phyloP scores from a whole-genome alignment of 1,284 basidiomycete genomes.

The Malassezia vespertilionis region DNA sequence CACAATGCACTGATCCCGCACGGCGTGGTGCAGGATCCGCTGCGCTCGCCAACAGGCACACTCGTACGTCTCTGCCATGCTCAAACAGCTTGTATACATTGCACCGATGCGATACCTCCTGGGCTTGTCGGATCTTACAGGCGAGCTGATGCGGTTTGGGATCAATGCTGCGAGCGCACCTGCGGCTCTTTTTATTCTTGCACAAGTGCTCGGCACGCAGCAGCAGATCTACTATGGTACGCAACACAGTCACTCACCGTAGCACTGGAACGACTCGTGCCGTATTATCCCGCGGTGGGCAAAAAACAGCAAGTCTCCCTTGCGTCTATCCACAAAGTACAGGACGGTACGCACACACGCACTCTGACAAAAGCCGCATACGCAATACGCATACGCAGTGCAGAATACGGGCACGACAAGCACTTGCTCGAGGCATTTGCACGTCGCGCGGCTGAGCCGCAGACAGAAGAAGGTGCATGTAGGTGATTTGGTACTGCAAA shows the following conservation, averaged over 20 bases:
- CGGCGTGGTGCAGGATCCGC: slow-evolving; percentile 56
- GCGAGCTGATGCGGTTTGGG: slow-evolving; percentile 92
- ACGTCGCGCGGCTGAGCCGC: slow-evolving; percentile 10
- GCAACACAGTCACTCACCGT: background rate
- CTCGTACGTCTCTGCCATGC: background rate
- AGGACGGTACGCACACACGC: slow-evolving; percentile 59
- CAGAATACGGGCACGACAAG: slow-evolving; percentile 12
- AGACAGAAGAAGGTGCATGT: background rate
- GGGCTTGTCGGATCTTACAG: slow-evolving; percentile 83
- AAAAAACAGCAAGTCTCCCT: slow-evolving; percentile 81
- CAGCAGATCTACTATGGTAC: slow-evolving; percentile 22
- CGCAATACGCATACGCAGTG: slow-evolving; percentile 12
- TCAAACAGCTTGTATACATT: slow-evolving; percentile 13
- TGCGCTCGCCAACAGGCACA: slow-evolving; percentile 2
- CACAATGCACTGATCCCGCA: slow-evolving; percentile 61
- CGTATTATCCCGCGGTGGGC: slow-evolving; percentile 60
- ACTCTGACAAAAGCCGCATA: slow-evolving; percentile 5
- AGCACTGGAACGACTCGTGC: slow-evolving; percentile 67
- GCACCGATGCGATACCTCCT: slow-evolving; percentile 74
- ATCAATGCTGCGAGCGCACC: slow-evolving; percentile 49
- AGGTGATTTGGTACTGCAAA: no score
- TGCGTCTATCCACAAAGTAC: slow-evolving; percentile 81
- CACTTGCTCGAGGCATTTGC: slow-evolving; percentile 12
- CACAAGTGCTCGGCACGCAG: slow-evolving; percentile 24
- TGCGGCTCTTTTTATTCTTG: slow-evolving; percentile 20